Conservation (phyloP, 106 monocot species). For the Acanthochlamys bracteata region DNA sequence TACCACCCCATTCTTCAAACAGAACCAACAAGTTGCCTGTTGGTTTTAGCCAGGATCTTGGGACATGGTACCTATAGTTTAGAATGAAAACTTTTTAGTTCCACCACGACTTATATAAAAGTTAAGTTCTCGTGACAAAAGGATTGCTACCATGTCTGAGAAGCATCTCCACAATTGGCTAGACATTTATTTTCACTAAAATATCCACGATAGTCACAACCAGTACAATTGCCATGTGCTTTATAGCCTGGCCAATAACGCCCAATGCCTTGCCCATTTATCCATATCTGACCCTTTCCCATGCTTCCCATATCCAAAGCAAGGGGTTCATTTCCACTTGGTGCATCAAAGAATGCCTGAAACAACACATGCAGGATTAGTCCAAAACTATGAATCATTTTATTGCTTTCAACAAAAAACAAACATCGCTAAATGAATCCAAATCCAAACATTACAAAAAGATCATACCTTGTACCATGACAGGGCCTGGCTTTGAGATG, state of each 20-base stretch:
- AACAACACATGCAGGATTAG: background rate
- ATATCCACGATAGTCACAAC: slow-evolving; percentile 63
- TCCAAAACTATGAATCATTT: too few relatives aligned
- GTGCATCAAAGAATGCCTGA: slow-evolving; percentile 78
- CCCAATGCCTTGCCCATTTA: slow-evolving; percentile 87
- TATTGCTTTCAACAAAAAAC: too few relatives aligned
- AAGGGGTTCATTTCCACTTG: slow-evolving; percentile 70
- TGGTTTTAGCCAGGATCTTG: slow-evolving; percentile 78
- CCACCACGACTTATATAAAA: background rate
- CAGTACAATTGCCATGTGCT: slow-evolving; percentile 51
- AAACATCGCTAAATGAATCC: too few relatives aligned
- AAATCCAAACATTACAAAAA: background rate
- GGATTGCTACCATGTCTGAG: slow-evolving; percentile 70
- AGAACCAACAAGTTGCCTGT: slow-evolving; percentile 75
- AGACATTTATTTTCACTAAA: slow-evolving; percentile 78
- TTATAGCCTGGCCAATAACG: slow-evolving; percentile 90
- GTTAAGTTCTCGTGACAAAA: background rate
- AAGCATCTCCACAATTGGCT: slow-evolving; percentile 74
- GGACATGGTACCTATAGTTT: slow-evolving; percentile 79
- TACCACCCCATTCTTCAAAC: slow-evolving; percentile 89
- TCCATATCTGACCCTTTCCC: slow-evolving; percentile 97
- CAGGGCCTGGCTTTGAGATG: slow-evolving; percentile 49
- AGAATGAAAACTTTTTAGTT: background rate
- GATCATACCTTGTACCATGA: slow-evolving; percentile 88
- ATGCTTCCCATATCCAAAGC: slow-evolving; percentile 86